Conservation (phyloP, 495 filamentous ascomycete species). For the Xylaria nigripes region DNA sequence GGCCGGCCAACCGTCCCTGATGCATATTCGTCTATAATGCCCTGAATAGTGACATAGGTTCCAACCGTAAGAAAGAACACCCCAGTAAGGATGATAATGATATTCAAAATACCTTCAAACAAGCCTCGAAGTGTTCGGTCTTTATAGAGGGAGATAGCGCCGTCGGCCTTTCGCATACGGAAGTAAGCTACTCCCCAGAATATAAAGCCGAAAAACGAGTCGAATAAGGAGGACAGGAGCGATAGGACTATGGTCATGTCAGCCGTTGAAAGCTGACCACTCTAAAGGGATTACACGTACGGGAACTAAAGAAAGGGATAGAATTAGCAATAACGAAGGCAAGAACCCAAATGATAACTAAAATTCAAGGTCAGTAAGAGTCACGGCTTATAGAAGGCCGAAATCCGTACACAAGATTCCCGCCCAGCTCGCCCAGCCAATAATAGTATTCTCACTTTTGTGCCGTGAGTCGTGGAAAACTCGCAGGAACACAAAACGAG, state of each 20-base stretch:
- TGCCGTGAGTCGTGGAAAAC: constrained; percentile 70
- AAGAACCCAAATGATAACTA: constrained; percentile 57
- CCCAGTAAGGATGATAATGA: constrained; percentile 61
- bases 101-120: constrained; percentile 54
- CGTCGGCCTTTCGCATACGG: constrained; percentile 66
- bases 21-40: constrained; percentile 54
- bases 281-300: constrained; percentile 20
- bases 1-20: constrained; percentile 46
- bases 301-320: constrained; percentile 82
- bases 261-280: background rate
- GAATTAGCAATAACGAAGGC: constrained; percentile 83
- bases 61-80: constrained; percentile 68
- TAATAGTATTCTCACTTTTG: constrained; percentile 67
- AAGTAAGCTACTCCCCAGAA: constrained; percentile 89
- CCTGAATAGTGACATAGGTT: constrained; percentile 69
- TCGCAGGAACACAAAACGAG: constrained; percentile 81
- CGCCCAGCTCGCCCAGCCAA: constrained; percentile 72
- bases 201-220: constrained; percentile 90
- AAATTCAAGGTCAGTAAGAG: constrained; percentile 13
- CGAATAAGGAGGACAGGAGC: constrained; percentile 83
- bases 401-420: constrained; percentile 51
- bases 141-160: constrained; percentile 52
- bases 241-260: constrained; percentile 46
- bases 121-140: constrained; percentile 53
- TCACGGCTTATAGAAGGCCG: background rate